A percentile compares a stretch with the other conserved stretches of the same genome.
phyloP scores from a whole-genome alignment of 345 rosid species.

The Hibiscus syriacus region DNA sequence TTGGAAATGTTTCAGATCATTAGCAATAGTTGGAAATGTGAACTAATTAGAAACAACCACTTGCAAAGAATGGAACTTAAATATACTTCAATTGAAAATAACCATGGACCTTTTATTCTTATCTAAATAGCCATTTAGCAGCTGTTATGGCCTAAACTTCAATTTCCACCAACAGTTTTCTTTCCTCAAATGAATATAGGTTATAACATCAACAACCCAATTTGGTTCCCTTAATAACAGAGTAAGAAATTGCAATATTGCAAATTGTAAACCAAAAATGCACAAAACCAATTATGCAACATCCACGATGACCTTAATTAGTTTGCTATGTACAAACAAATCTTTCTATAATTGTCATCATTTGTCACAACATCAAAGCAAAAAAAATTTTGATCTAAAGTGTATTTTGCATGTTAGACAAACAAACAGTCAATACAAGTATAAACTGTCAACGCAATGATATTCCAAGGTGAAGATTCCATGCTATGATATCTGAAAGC shows the following conservation, averaged over 20 bases:
- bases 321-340: not conserved
- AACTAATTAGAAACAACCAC: not conserved
- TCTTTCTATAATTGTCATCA: not conserved
- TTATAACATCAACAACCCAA: not conserved
- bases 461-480: not conserved
- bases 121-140: not conserved
- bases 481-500: not conserved
- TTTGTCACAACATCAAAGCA: not conserved
- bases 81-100: not conserved
- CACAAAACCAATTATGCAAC: not conserved
- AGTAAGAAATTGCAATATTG: not conserved
- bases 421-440: not conserved
- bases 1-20: not conserved
- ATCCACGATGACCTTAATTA: not conserved
- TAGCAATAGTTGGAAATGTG: not conserved
- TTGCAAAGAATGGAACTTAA: not conserved
- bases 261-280: not conserved
- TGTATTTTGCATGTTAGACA: not conserved
- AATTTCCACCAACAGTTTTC: not conserved
- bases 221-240: not conserved
- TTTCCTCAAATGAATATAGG: not conserved
- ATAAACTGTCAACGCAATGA: not conserved
- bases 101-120: not conserved
- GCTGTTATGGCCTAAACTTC: not conserved
- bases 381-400: not conserved